Evolutionary conservation across 1,284 basidiomycete species (phyloP).

Genomic region (Ceratobasidium sp.): DNA sequence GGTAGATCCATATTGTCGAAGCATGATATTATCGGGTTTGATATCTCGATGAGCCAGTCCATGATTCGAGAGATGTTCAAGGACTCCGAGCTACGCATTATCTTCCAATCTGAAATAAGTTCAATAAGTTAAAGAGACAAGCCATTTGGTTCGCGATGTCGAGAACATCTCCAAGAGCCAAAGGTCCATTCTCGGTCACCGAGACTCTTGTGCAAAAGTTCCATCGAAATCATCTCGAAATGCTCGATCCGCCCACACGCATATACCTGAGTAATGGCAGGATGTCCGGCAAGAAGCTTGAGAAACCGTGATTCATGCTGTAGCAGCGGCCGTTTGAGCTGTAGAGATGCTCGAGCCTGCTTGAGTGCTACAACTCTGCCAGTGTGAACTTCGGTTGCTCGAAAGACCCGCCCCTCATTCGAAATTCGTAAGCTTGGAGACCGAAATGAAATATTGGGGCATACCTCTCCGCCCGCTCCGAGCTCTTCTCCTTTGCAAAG

Average conservation of each 20-base stretch:
- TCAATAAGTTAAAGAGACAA: not conserved
- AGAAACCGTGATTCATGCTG: conserved; percentile 41
- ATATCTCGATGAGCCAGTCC: conserved; percentile 69
- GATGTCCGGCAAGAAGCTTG: conserved; percentile 41
- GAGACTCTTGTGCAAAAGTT: conserved; percentile 10
- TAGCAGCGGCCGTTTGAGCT: conserved; percentile 39
- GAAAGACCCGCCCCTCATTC: too few species aligned
- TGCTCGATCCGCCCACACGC: conserved; percentile 38
- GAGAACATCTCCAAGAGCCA: not conserved
- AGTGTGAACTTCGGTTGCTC: not conserved
- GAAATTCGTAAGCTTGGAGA: too few species aligned
- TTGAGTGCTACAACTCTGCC: conserved; percentile 9
- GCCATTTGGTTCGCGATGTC: not conserved
- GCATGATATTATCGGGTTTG: conserved; percentile 65
- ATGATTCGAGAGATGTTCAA: conserved; percentile 63
- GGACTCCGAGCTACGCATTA: not conserved
- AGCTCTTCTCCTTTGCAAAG: too few species aligned
- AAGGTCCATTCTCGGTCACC: not conserved
- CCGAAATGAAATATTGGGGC: too few species aligned
- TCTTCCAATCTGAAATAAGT: not conserved
- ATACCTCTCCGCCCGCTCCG: too few species aligned
- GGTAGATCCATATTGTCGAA: conserved; percentile 59
- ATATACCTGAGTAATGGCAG: conserved; percentile 41
- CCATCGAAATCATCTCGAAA: conserved; percentile 43
- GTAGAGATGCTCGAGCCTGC: conserved; percentile 40